Conservation (phyloP, 1,139 yeast species). For the Arxiozyma telluris region DNA sequence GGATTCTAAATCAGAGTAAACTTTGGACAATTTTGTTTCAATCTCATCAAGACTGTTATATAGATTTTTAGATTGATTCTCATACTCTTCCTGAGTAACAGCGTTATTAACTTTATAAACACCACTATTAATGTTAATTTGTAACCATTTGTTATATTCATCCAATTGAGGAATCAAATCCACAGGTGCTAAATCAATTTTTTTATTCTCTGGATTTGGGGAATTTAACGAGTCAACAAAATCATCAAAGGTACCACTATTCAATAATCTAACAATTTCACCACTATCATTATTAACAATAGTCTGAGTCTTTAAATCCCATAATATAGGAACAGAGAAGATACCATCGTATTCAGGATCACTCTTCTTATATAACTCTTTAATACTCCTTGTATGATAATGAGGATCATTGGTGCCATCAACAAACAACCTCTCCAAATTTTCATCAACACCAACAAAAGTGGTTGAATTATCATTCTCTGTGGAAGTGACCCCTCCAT, state of each 20-base stretch:
- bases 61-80: constrained; percentile 3
- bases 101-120: constrained; percentile 8
- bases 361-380: constrained; percentile 8
- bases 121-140: constrained; percentile 7
- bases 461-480: constrained; percentile 7
- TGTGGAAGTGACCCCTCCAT: constrained; percentile 9
- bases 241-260: constrained; percentile 6
- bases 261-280: constrained; percentile 9
- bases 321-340: constrained; percentile 10
- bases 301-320: constrained; percentile 11
- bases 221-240: constrained; percentile 1
- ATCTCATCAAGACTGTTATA: constrained; percentile 6
- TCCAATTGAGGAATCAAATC: constrained; percentile 7
- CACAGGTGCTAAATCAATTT: constrained; percentile 9
- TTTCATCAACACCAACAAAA: constrained; percentile 6
- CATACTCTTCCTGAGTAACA: constrained; percentile 7
- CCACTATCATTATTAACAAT: constrained; percentile 13
- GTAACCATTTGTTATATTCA: constrained; percentile 9
- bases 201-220: background rate
- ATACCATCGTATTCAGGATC: constrained; percentile 8
- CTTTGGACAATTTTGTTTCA: constrained; percentile 4
- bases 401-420: constrained; percentile 12
- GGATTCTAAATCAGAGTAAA: constrained; percentile 3
- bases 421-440: constrained; percentile 6
- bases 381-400: constrained; percentile 7